Evolutionary conservation across 2,329 filamentous ascomycete species (phyloP), one percentile per base, ranked within the genome.

Genomic region (Aureobasidium sp.): DNA sequence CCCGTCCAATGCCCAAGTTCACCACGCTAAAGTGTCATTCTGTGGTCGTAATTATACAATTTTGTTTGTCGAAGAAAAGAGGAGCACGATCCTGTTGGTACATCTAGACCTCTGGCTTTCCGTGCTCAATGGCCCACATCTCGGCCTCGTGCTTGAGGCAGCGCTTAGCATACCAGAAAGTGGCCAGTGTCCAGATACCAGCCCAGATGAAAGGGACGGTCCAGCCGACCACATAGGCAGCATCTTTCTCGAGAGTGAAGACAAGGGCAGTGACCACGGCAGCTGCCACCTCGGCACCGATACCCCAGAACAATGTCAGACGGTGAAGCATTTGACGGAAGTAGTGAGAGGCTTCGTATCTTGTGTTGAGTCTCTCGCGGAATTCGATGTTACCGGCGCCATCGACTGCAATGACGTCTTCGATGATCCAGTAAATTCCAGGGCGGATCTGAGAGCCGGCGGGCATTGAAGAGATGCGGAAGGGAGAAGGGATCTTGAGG

Each of bases 251-350:
- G 19, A 79, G 73, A 6, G 78, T 80, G 66, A 80, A 80, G 22
- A 80, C 71, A 29, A 81, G 70, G 14, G 75, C 74, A 1, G 77
- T 78, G 15, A 73, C 75, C 7, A 75, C 69, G 3, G 71, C 69
- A 0, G 77, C 73, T 61, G 74, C 74, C 2, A 67, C 69, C 52
- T 78, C 70, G 3, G 74, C 72, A 9, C 78, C 78, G 62, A 79
- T 68, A 7, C 77, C 79, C 81, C 81, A 83, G 67, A 82, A 82
- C 5, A 80, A 67, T 3, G 79, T 80, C 64, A 82, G 66, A 2
- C 77, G 74, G 61, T 81, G 75, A 54, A 83, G 71, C 79, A 82
- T 81, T 64, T 76, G 73, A 33, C 81, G 75, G 71, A 83, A 83
- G 24, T 75, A 71, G 67, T 81, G 79, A 68, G 77, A 80, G 2